Conservation (phyloP, 768 basidiomycete genomes). For the Leccinellum rugosiceps region DNA sequence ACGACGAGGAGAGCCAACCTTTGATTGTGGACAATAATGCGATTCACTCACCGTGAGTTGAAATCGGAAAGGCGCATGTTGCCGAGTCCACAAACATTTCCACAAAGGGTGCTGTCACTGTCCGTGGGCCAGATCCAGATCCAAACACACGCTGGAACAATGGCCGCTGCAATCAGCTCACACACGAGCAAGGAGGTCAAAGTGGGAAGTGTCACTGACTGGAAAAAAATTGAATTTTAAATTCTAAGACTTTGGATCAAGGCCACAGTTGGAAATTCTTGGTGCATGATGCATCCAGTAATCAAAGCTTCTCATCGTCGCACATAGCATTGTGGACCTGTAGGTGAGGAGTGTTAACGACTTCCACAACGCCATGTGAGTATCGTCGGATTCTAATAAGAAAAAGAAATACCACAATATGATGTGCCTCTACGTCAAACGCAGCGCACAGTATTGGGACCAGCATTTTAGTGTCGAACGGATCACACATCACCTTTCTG, state of each 20-base stretch:
- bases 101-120: neutral
- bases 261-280: neutral
- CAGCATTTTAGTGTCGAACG: too few species aligned
- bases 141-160: slow-evolving; percentile 1
- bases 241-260: neutral
- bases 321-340: neutral
- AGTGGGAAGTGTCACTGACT: neutral
- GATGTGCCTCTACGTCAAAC: too few species aligned
- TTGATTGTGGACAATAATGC: slow-evolving; percentile 12
- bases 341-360: neutral
- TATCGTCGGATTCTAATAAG: neutral
- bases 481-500: too few species aligned
- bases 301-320: neutral
- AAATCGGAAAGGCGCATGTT: neutral
- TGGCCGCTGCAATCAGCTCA: neutral
- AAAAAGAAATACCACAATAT: too few species aligned
- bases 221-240: neutral
- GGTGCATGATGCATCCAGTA: neutral
- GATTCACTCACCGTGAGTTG: neutral
- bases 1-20: neutral
- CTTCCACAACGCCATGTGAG: neutral
- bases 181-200: neutral
- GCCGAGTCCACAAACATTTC: slow-evolving; percentile 1
- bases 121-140: slow-evolving; percentile 1
- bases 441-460: too few species aligned